Base-by-base conservation (phyloP, 1,284 basidiomycete genomes). In the Apiotrichum siamense region DNA sequence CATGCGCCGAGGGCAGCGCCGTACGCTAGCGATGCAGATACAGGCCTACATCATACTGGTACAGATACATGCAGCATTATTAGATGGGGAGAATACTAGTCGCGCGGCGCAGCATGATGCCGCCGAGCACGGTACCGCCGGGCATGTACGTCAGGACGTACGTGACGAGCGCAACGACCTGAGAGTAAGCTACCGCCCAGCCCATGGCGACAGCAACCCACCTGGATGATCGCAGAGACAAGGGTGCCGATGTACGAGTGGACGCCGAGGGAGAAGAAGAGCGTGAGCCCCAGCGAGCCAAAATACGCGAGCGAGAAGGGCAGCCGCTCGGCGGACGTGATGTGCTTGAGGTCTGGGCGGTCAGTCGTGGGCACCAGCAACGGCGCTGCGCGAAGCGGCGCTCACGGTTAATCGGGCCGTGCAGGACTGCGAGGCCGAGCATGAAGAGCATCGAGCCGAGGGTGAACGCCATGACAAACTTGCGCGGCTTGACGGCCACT, bases 71-170 rank as follows among this genome's bases (percentile, higher is more conserved):
- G 32, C 27, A 18, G 2, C 18, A 29, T 25, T 29, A 10, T 27
- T 50, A 90, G 63, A 88, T 76, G 12, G 90, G 89, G 25, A 93
- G 76, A 9, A 92, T 75, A 59, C 78, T 87, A 31, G 85, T 81
- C 38, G 87, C 88, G 5, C 89, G 85, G 37, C 88, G 82, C 20
- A 93, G 73, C 1, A 86, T 84, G 72, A 93, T 81, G 55, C 86
- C 84, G 17, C 84, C 83, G 13, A 89, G 89, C 63, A 92, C 83
- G 25, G 87, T 81, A 31, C 76, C 90, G 12, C 90, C 90, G 4
- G 90, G 89, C 74, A 93, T 94, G 74, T 94, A 96, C 0, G 90
- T 89, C 17, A 88, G 77, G 10, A 96, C 80, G 65, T 96, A 97
- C 13, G 85, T 80, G 11, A 94, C 76, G 10, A 97, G 81, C 1